Conservation (phyloP, 2,329 filamentous ascomycete genomes). For the Fusarium sp. region DNA sequence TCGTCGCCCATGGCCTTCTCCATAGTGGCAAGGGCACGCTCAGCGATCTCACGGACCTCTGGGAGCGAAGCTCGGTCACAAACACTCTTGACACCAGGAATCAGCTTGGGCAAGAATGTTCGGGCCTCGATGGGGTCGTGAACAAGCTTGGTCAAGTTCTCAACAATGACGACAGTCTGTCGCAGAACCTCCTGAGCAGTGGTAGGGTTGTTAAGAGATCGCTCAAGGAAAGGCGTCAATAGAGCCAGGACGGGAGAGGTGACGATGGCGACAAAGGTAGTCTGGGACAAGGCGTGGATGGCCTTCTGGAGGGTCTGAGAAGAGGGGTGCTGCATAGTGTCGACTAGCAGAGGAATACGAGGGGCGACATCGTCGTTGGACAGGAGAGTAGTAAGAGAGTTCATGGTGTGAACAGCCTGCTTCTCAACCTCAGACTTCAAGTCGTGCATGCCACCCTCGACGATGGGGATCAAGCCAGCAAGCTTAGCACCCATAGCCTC, state of each 20-base stretch:
- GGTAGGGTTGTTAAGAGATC: slow-evolving; percentile 90
- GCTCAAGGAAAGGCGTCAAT: slow-evolving; percentile 93
- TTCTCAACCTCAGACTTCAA: slow-evolving; percentile 91
- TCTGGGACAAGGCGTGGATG: slow-evolving; percentile 96
- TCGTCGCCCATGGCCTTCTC: slow-evolving; percentile 90
- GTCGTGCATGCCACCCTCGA: slow-evolving; percentile 96
- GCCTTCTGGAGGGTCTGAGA: slow-evolving; percentile 92
- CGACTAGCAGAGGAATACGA: slow-evolving; percentile 90
- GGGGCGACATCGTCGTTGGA: slow-evolving; percentile 98
- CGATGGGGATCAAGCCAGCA: slow-evolving; percentile 88
- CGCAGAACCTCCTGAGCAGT: slow-evolving; percentile 95
- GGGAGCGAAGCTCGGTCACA: slow-evolving; percentile 90
- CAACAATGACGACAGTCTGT: slow-evolving; percentile 95
- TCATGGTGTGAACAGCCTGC: slow-evolving; percentile 94
- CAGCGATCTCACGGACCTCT: slow-evolving; percentile 92
- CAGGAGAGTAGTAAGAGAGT: slow-evolving; percentile 86
- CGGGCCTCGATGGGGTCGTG: slow-evolving; percentile 95
- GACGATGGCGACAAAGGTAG: slow-evolving; percentile 97
- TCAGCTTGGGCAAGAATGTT: slow-evolving; percentile 93
- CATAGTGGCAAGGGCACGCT: slow-evolving; percentile 87
- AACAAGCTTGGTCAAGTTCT: slow-evolving; percentile 98
- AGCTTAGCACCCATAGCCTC: slow-evolving; percentile 92
- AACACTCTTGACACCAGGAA: slow-evolving; percentile 92
- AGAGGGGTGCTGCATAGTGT: slow-evolving; percentile 95
- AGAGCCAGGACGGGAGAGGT: slow-evolving; percentile 96